Evolutionary conservation across 1,139 yeast species (phyloP).

Genomic region (Lipomyces yarrowii): DNA sequence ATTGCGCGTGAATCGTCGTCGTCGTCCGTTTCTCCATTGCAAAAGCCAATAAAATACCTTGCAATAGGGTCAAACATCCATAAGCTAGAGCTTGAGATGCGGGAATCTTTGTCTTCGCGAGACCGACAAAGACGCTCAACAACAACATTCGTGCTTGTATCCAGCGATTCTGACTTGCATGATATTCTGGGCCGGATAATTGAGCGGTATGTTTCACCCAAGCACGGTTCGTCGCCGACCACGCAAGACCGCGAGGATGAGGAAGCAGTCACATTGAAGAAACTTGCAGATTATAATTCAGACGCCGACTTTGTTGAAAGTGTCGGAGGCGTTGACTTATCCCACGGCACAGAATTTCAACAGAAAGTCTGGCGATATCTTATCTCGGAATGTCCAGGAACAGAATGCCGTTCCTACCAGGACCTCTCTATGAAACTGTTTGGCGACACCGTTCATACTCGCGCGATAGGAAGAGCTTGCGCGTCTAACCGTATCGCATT

Average conservation of each 20-base stretch:
- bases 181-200: conserved; percentile 1
- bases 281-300: background rate
- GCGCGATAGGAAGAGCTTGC: conserved; percentile 12
- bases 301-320: background rate
- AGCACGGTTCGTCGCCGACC: background rate
- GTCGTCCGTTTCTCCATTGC: background rate
- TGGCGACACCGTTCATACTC: background rate
- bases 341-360: conserved; percentile 5
- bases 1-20: background rate
- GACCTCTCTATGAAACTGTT: conserved; percentile 1
- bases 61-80: background rate
- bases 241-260: background rate
- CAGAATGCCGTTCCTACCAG: background rate
- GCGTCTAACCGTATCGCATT: conserved; percentile 8
- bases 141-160: background rate
- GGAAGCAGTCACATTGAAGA: background rate
- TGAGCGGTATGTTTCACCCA: background rate
- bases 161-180: background rate
- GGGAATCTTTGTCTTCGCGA: background rate
- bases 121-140: background rate
- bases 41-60: background rate
- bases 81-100: background rate
- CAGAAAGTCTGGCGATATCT: conserved; percentile 7
- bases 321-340: conserved; percentile 1
- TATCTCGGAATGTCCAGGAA: background rate